Conservation (phyloP, 176 grass and related monocot genomes). For the Neostapfia colusana region DNA sequence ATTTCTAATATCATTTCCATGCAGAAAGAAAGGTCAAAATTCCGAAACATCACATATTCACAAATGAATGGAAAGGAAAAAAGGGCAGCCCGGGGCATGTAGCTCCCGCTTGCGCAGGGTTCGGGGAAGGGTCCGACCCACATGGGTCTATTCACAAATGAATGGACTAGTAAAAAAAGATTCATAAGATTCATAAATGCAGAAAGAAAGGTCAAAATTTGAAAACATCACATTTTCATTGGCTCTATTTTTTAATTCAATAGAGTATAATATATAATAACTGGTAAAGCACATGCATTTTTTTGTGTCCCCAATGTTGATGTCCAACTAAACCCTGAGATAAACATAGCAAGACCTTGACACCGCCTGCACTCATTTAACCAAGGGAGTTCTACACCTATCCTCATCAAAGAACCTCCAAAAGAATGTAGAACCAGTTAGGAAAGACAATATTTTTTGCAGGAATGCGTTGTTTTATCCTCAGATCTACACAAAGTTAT, state of each 20-base stretch:
- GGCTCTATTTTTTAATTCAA: no score
- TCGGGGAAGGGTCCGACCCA: no score
- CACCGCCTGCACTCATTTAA: background rate
- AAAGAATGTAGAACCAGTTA: background rate
- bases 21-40: background rate
- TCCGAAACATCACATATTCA: no score
- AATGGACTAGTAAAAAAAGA: background rate
- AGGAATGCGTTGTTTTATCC: background rate
- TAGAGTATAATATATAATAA: background rate
- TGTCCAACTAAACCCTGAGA: background rate
- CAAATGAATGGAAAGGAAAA: no score
- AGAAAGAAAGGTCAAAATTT: no score
- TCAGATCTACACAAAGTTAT: background rate
- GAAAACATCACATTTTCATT: no score
- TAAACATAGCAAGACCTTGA: background rate
- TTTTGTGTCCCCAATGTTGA: background rate
- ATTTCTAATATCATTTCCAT: background rate
- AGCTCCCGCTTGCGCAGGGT: no score
- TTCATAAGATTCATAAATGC: no score
- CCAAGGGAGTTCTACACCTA: background rate
- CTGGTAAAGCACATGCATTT: background rate
- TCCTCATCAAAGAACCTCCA: background rate
- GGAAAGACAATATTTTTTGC: background rate
- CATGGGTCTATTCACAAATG: no score
- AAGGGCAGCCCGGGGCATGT: no score